Conservation (phyloP, 2,329 filamentous ascomycete species). For the Iodosphaeria phyllophila region DNA sequence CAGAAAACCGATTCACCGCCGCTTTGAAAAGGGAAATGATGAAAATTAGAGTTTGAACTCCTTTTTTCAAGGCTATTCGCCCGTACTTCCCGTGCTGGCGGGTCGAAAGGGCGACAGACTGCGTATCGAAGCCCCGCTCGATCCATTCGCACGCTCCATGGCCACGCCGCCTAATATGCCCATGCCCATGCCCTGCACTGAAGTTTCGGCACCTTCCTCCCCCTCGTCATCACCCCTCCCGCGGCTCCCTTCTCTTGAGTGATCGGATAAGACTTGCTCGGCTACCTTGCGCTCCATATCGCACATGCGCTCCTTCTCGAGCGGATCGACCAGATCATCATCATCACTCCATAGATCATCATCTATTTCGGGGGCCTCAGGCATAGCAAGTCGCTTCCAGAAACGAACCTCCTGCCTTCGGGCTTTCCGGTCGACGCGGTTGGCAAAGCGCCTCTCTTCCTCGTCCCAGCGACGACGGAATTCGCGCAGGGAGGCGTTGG, state of each 20-base stretch:
- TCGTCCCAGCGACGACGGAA: conserved; percentile 39
- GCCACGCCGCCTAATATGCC: conserved; percentile 20
- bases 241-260: conserved; percentile 14
- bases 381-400: conserved; percentile 50
- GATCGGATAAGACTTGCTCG: conserved; percentile 16
- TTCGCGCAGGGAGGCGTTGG: conserved; percentile 36
- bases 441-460: conserved; percentile 32
- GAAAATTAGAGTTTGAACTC: not conserved
- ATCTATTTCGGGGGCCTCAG: conserved; percentile 38
- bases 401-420: conserved; percentile 40
- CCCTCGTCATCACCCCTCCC: conserved; percentile 16
- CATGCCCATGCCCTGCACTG: conserved; percentile 6
- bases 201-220: conserved; percentile 8
- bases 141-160: conserved; percentile 20
- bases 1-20: not conserved
- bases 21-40: not conserved
- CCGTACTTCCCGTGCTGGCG: conserved; percentile 20
- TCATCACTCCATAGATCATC: conserved; percentile 42
- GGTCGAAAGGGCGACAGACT: conserved; percentile 20
- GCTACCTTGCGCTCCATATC: conserved; percentile 28
- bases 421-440: conserved; percentile 30
- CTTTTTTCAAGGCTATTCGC: conserved; percentile 8
- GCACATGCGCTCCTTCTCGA: conserved; percentile 36
- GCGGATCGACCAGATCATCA: conserved; percentile 41
- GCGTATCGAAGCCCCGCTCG: conserved; percentile 8